These are phyloP conservation scores for Wickerhamomyces chaumierensis DNA, from an alignment of 805 yeast genomes.

Conservation along the genomic window DNA sequence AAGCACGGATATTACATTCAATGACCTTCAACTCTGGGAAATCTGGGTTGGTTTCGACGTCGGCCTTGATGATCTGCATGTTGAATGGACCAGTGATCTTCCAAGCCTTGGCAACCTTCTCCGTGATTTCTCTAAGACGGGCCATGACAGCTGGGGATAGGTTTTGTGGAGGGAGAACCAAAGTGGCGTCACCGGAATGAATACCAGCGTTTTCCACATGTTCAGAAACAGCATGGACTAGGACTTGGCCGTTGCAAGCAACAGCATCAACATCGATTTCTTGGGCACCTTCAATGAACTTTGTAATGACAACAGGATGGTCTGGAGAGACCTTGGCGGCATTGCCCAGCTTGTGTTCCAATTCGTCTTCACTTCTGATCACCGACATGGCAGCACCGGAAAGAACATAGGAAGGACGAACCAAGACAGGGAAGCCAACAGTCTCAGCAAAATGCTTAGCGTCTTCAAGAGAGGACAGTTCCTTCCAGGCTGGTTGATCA, in stretches of 20 bases:
- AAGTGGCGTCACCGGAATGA: conserved; percentile 97
- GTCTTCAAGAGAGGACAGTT: conserved; percentile 73
- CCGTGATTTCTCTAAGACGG: conserved; percentile 80
- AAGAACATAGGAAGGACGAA: conserved; percentile 93
- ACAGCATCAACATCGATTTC: conserved; percentile 98
- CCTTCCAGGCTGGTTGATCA: conserved; percentile 98
- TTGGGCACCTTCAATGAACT: conserved; percentile 90
- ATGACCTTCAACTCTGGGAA: conserved; percentile 78
- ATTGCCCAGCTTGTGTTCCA: conserved; percentile 68
- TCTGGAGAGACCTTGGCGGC: conserved; percentile 93
- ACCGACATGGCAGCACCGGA: conserved; percentile 99
- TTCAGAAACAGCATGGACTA: conserved; percentile 93
- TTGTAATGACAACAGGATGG: conserved; percentile 95
- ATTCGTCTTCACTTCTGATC: conserved; percentile 66
- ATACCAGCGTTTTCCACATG: conserved; percentile 98
- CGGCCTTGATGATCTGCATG: conserved; percentile 89
- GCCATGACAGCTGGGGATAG: conserved; percentile 54
- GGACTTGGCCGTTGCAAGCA: conserved; percentile 76
- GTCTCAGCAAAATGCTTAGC: conserved; percentile 77
- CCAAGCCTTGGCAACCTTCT: conserved; percentile 89
- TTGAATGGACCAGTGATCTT: conserved; percentile 96
- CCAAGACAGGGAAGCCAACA: conserved; percentile 92
- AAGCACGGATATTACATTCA: conserved; percentile 97
- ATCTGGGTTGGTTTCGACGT: conserved; percentile 44
- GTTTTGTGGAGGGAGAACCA: conserved; percentile 84